A percentile compares a stretch with the other conserved stretches of the same genome.
Evolutionary conservation across 2,329 filamentous ascomycete genomes (phyloP).

Genomic region (Aspergillus clavatus): DNA sequence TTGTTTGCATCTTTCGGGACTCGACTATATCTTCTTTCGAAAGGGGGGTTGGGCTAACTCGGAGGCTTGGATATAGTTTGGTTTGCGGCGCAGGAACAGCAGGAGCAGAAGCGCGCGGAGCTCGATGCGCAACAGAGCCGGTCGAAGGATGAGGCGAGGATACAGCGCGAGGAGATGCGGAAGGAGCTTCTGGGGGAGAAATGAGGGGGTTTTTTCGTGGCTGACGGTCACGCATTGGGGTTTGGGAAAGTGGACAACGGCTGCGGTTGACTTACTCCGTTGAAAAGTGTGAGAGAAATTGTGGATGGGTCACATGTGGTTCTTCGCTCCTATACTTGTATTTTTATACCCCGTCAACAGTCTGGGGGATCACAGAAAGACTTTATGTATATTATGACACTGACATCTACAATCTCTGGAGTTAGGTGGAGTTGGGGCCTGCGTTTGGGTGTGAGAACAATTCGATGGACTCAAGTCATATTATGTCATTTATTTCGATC

Average conservation of each 20-base stretch:
- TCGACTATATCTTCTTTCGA: background rate
- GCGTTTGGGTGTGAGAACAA: background rate
- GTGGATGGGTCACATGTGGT: background rate
- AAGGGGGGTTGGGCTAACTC: too few relatives aligned
- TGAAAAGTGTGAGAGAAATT: slow-evolving; percentile 2
- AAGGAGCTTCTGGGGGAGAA: slow-evolving; percentile 36
- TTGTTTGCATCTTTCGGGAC: background rate
- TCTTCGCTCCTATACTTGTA: slow-evolving; percentile 4
- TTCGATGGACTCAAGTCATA: background rate
- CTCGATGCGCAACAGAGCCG: slow-evolving; percentile 20
- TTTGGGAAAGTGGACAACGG: too few relatives aligned
- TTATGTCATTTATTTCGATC: too few relatives aligned
- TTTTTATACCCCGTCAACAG: slow-evolving; percentile 3
- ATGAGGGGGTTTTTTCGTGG: slow-evolving; percentile 12
- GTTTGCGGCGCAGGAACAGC: slow-evolving; percentile 36
- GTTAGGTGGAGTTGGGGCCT: background rate
- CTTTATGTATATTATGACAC: background rate
- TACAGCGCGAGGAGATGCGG: slow-evolving; percentile 37
- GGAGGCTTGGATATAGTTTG: slow-evolving; percentile 32
- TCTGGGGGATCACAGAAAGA: background rate
- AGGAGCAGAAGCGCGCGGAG: slow-evolving; percentile 26
- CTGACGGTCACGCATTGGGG: background rate
- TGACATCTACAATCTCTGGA: background rate
- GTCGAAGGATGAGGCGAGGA: slow-evolving; percentile 29
- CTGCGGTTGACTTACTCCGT: too few relatives aligned